Evolutionary conservation across 2,329 filamentous ascomycete genomes (phyloP).

Genomic region (Aureobasidium sp.): DNA sequence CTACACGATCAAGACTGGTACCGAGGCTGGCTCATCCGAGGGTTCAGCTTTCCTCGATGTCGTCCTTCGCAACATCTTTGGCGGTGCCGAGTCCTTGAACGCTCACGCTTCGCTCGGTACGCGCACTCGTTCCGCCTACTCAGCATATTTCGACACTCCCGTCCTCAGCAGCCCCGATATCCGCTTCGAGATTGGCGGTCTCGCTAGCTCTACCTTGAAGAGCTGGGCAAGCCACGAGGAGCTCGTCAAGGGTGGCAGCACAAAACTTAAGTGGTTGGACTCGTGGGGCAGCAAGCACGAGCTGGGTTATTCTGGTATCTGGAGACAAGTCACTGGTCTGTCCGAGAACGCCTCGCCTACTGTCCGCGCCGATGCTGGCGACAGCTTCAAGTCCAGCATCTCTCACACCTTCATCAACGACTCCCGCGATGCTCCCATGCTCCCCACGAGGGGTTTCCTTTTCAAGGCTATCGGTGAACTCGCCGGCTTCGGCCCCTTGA

Average conservation of each 20-base stretch:
- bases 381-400: slow-evolving; percentile 81
- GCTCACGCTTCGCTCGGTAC: slow-evolving; percentile 84
- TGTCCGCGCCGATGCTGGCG: slow-evolving; percentile 76
- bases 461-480: slow-evolving; percentile 70
- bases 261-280: slow-evolving; percentile 68
- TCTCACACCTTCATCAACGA: slow-evolving; percentile 76
- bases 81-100: slow-evolving; percentile 82
- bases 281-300: slow-evolving; percentile 57
- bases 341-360: slow-evolving; percentile 68
- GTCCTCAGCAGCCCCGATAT: slow-evolving; percentile 77
- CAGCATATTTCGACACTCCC: slow-evolving; percentile 74
- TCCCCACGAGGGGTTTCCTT: slow-evolving; percentile 76
- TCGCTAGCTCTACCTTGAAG: slow-evolving; percentile 80
- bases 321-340: slow-evolving; percentile 82
- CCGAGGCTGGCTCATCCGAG: slow-evolving; percentile 87
- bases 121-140: slow-evolving; percentile 84
- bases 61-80: slow-evolving; percentile 84
- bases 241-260: slow-evolving; percentile 65
- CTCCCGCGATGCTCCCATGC: slow-evolving; percentile 71
- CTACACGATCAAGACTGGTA: slow-evolving; percentile 86
- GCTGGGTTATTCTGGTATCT: slow-evolving; percentile 69
- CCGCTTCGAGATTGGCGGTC: slow-evolving; percentile 66
- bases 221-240: slow-evolving; percentile 93
- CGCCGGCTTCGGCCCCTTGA: slow-evolving; percentile 76
- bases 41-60: slow-evolving; percentile 87